Percentiles rank a stretch among this genome's conserved stretches.
These are phyloP conservation scores for Fraxinus ornus DNA, from an alignment of 305 asterid genomes.

Conservation along the genomic window DNA sequence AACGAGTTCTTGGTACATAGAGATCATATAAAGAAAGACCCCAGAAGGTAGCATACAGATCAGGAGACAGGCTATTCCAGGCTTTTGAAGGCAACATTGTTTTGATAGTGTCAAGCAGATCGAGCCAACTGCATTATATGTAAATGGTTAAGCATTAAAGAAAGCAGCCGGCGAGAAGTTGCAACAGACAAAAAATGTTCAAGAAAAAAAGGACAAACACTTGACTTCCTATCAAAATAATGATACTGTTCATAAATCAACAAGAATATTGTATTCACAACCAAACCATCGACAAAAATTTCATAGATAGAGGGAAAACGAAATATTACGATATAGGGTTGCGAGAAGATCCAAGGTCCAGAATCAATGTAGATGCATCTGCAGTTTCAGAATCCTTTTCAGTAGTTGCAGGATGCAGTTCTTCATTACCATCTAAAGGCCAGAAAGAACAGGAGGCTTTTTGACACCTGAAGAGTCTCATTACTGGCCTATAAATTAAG, in stretches of 20 bases:
- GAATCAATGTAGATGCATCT: slow-evolving; percentile 49
- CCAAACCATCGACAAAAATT: slow-evolving; percentile 16
- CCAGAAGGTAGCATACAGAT: slow-evolving; percentile 97
- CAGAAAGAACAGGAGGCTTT: slow-evolving; percentile 59
- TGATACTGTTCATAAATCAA: not conserved
- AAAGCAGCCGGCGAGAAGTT: slow-evolving; percentile 13
- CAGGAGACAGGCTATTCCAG: slow-evolving; percentile 99
- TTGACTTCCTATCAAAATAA: slow-evolving; percentile 1
- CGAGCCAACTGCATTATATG: slow-evolving; percentile 70
- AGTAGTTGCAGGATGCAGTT: slow-evolving; percentile 36
- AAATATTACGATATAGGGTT: slow-evolving; percentile 61
- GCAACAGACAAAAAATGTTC: not conserved
- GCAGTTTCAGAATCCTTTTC: slow-evolving; percentile 65
- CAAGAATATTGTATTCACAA: slow-evolving; percentile 14
- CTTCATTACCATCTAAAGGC: slow-evolving; percentile 78
- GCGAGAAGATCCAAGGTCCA: slow-evolving; percentile 80
- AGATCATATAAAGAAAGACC: slow-evolving; percentile 98
- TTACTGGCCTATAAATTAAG: slow-evolving; percentile 92
- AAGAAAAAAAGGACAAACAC: not conserved
- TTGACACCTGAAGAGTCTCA: slow-evolving; percentile 90
- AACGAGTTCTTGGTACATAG: slow-evolving; percentile 89
- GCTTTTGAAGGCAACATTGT: slow-evolving; percentile 96
- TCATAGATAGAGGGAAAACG: slow-evolving; percentile 18
- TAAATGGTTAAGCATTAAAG: slow-evolving; percentile 19
- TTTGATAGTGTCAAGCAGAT: slow-evolving; percentile 83